Base-by-base conservation (phyloP, 129 eudicot species). In the Tagetes patula region DNA sequence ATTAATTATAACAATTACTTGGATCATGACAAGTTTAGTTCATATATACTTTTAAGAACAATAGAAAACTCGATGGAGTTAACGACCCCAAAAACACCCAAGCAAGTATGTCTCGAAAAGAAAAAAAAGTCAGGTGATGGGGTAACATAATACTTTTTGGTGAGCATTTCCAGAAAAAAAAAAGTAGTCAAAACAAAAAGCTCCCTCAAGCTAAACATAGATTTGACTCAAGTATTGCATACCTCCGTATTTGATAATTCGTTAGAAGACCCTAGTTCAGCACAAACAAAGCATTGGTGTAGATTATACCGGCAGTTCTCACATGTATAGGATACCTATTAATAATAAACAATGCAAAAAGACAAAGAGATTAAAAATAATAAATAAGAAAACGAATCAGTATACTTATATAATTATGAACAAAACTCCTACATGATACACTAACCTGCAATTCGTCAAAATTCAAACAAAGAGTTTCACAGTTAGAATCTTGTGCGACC, bases 281-380 rank as follows among this genome's bases (percentile, higher is more conserved):
- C 92, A 81, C 97, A 91, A 69, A 77, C 72, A 70, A 81, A 88
- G 81, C 97, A 91, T 31, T 88, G 97, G 72, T 91, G 97, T 27
- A 10, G 79, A 66, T 67, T 80, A 79, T 82, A 81, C 80, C 69
- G 60, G 78, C 97, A 91, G 77, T 91, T 91, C 46, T 84, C 77
- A 59, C 97, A 91, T 6, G 62, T 47, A 50, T 65, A 91, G 65
- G 79, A 64, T 50, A 33, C 61, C 33, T 20, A 49, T 2, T 10
- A 61, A 33, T 3, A 69, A 40, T 49, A 70, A 41, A 37, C n/a
- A 52, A 13, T 20, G 27, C 30, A 61, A 46, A 53, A 73, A 70
- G 50, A 30, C 11, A 52, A 32, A 46, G 37, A 38, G 1, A 3
- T n/a, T 48, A 40, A 52, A 60, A 40, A 32, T 10, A 81, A 69